Base-by-base conservation (phyloP, 192 early-diverging fungal species). In the Podila horticola region DNA sequence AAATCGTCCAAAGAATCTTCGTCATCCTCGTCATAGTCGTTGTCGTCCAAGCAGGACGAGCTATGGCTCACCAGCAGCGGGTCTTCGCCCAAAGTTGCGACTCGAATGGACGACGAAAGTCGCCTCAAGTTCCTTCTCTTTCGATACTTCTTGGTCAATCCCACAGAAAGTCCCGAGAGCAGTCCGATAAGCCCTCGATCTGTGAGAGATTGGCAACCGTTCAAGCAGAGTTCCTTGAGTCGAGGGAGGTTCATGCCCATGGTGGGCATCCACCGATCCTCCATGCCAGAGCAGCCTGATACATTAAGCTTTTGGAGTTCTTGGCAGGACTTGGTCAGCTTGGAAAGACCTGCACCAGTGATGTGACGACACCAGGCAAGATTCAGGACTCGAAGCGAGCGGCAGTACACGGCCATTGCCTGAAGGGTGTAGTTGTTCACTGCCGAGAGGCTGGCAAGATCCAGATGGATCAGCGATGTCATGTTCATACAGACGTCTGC, bases 341-440 rank as follows among this genome's bases (percentile, higher is more conserved):
- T 58, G 5, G 71, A 66, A 2, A 89, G 64, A 4, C 85, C 87
- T 9, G 65, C 52, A 0, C 82, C 84, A 2, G 83, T 83, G 62
- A 89, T 86, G 45, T 87, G 82, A 9, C 82, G 75, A 49, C 87
- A 89, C 87, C 87, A 89, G 3, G 82, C 79, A 5, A 89, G 30
- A 50, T 89, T 87, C 7, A 89, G 69, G 41, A 68, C 71, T 41
- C 81, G 74, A 5, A 89, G 66, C 9, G 71, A 60, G 1, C 79
- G 83, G 31, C 84, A 84, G 12, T 65, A 83, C 51, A 70, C 67
- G 1, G 81, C 73, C 50, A 84, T 74, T 66, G 74, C 74, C 49
- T 84, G 77, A 10, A 89, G 83, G 2, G 83, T 84, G 11, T 59
- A 41, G 57, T 87, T 76, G 38, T 84, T 86, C 52, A 89, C 81